Evolutionary conservation across 2,329 filamentous ascomycete genomes (phyloP), one percentile per base, ranked within the genome.

Genomic region (Sporothrix humicola): DNA sequence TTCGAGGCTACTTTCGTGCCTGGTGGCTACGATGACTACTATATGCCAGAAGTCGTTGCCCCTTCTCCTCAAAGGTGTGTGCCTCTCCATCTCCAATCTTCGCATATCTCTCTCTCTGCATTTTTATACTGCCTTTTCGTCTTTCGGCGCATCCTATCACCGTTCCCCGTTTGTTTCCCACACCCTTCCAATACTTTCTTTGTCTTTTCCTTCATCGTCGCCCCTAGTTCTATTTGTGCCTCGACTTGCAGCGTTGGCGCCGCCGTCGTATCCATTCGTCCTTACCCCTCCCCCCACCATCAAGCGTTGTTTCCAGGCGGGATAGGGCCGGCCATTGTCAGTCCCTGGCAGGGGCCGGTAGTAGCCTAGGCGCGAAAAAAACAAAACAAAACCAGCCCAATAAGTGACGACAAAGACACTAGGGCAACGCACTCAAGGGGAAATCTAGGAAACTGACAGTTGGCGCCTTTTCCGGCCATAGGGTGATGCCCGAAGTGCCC

Each of bases 401-500:
- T 56, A 56, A 68, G 65, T 52, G 65, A 73, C 26, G 37, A 70
- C n/a, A 37, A 66, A 52, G 71, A 72, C 75, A 65, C 74, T 72
- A 72, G 61, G 58, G 61, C 61, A 66, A 26, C 12, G 61, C 61
- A 26, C n/a, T 66, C 61, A 66, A 26, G 61, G 42, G 42, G 42
- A 66, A 76, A 76, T 80, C 80, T 63, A 48, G 58, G 80, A 77
- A 77, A 80, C 82, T 83, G 80, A 84, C 82, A 78, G 78, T 78
- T 81, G 76, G 77, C 17, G 78, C 77, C 76, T 73, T 56, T 58
- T 72, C 78, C 78, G 80, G 61, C 76, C 80, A 77, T 82, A 97
- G 94, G 85, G 90, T 97, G 80, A 97, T 95, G 90, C 93, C 94
- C 81, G 94, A 98, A 87, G 94, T 98, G 77, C 94, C 95, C 78